These are phyloP conservation scores for Mycena chlorophos DNA, from an alignment of 768 basidiomycete species.

Conservation along the genomic window DNA sequence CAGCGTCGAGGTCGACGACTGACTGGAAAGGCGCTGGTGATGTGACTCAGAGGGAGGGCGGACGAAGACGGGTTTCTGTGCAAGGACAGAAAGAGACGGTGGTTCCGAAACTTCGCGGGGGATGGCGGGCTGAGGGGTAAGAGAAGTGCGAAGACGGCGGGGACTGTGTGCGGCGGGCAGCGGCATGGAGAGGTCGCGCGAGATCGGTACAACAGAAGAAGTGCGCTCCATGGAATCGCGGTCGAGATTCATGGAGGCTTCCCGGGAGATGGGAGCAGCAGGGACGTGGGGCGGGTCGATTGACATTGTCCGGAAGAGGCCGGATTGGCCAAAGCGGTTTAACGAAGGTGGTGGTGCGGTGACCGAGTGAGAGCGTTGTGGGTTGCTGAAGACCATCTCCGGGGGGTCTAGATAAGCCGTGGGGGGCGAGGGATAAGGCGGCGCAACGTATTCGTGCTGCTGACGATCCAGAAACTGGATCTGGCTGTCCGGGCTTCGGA, in stretches of 20 bases:
- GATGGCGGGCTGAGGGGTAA: constrained; percentile 66
- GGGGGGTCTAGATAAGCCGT: constrained; percentile 58
- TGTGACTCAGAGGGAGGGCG: constrained; percentile 50
- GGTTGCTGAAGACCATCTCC: constrained; percentile 38
- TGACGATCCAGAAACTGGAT: constrained; percentile 29
- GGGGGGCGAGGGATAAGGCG: constrained; percentile 19
- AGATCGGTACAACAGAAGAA: constrained; percentile 30
- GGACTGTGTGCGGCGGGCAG: constrained; percentile 47
- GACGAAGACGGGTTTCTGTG: constrained; percentile 69
- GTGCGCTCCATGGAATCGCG: constrained; percentile 42
- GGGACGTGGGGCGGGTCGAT: constrained; percentile 58
- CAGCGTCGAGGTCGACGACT: constrained; percentile 46
- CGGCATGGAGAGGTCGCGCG: constrained; percentile 49
- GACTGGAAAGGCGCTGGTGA: constrained; percentile 30
- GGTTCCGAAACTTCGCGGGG: constrained; percentile 65
- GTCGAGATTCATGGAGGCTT: constrained; percentile 46
- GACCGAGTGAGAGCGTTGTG: constrained; percentile 22
- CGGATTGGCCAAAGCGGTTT: constrained; percentile 28
- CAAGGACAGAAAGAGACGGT: constrained; percentile 61
- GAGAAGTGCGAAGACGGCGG: constrained; percentile 65
- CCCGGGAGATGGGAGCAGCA: constrained; percentile 39
- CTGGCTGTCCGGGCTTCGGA: constrained; percentile 49
- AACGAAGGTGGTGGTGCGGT: constrained; percentile 27
- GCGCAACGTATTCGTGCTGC: constrained; percentile 15
- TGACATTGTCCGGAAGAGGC: constrained; percentile 63